Evolutionary conservation across 805 yeast species (phyloP), one percentile per base, ranked within the genome.

Genomic region (Metschnikowia lunata): DNA sequence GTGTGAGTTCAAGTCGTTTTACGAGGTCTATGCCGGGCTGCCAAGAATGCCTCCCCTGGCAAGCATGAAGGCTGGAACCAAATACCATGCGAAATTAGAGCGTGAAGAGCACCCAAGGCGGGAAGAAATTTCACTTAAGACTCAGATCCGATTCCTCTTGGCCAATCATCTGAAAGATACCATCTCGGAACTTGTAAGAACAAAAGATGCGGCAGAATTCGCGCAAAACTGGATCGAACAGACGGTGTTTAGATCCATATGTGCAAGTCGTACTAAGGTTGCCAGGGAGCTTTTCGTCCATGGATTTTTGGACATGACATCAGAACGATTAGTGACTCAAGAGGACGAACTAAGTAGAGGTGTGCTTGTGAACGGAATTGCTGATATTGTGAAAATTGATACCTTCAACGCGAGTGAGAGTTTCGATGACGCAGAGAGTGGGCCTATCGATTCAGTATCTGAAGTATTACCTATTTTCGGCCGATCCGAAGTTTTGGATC

Each of bases 221-320:
- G 64, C 64, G 8, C 32, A 48, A 11, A 57, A 61, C 12, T 70
- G 80, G 77, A 54, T 69, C 13, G 71, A 69, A n/a, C 66, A 69
- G 32, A 57, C 76, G 0, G 56, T 67, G 3, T 63, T 37, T 42
- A 55, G 80, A 40, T 43, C 79, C 34, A 50, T 69, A 8, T 60
- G 66, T 8, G 58, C 82, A 8, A 65, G 76, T 23, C 52, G 58
- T 8, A 59, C 60, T 8, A 81, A 84, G 1, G 75, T 75, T 45
- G 80, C 86, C 2, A 68, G 90, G 47, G 91, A 85, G 57, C 57
- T 85, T 11, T 56, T 76, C 36, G 74, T 79, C n/a, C 82, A 80
- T 56, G 75, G 75, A 2, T 76, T 74, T 47, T 47, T 78, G 12
- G 68, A 78, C 53, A 45, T 69, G 6, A 47, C 57, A 0, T 39